Percentiles rank a stretch among this genome's conserved stretches.
Conservation (phyloP, 495 filamentous ascomycete genomes). For the Neohortaea acidophila region DNA sequence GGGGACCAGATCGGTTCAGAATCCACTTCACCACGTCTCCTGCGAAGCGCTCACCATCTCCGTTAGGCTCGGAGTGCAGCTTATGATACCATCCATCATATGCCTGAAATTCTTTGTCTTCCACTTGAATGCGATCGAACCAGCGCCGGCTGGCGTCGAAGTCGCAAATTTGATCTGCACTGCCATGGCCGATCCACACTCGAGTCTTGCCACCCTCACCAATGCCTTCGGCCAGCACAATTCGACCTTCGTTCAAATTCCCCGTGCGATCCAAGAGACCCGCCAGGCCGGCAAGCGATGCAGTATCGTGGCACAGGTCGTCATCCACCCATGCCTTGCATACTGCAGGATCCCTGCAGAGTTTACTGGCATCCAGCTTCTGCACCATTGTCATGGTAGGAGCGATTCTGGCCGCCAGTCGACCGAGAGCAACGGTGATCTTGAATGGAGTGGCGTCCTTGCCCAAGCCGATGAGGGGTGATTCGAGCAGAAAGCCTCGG, state of each 20-base stretch:
- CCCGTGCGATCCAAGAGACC: constrained; percentile 57
- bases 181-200: constrained; percentile 54
- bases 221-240: constrained; percentile 26
- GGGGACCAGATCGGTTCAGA: constrained; percentile 31
- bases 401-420: constrained; percentile 46
- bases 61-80: constrained; percentile 53
- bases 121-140: constrained; percentile 36
- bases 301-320: constrained; percentile 56
- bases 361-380: constrained; percentile 38
- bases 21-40: constrained; percentile 66
- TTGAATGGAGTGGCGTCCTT: constrained; percentile 41
- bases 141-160: constrained; percentile 46
- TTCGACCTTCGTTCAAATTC: constrained; percentile 32
- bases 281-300: constrained; percentile 59
- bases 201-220: constrained; percentile 26
- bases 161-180: constrained; percentile 48
- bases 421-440: constrained; percentile 43
- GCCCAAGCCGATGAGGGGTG: constrained; percentile 56
- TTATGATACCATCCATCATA: constrained; percentile 73
- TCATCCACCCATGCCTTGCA: constrained; percentile 42
- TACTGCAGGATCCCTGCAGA: constrained; percentile 50
- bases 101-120: constrained; percentile 51
- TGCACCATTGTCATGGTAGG: constrained; percentile 45
- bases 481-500: constrained; percentile 50
- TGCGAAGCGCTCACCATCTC: constrained; percentile 45